Percentiles rank a stretch among this genome's conserved stretches.
These are phyloP conservation scores for Aspergillus haitiensis DNA, from an alignment of 495 filamentous ascomycete species.

Conservation along the genomic window DNA sequence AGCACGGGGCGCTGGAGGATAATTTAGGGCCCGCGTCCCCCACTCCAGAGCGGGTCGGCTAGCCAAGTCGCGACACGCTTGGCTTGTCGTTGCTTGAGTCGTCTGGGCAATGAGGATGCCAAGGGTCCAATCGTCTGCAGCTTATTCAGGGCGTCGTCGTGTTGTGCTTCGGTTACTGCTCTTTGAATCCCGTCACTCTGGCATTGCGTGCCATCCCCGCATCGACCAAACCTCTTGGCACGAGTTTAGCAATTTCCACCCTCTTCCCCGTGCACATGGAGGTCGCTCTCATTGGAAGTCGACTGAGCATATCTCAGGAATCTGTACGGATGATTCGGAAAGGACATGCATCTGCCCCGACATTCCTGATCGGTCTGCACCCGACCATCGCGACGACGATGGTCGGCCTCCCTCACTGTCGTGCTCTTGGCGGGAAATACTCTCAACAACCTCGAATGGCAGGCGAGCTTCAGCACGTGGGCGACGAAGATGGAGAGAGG, in stretches of 20 bases:
- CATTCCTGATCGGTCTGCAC: not conserved
- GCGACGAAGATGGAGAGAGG: not conserved
- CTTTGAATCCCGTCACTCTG: not conserved
- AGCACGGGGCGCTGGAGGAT: no score
- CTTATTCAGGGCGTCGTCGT: not conserved
- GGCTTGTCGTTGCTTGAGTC: conserved; percentile 1
- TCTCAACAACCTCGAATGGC: not conserved
- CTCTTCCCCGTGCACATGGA: conserved; percentile 11
- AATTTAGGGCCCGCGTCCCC: not conserved
- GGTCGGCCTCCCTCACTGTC: no score
- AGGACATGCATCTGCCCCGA: not conserved
- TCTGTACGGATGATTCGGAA: not conserved
- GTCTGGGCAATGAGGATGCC: not conserved
- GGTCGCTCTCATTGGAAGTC: conserved; percentile 5
- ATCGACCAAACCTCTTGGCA: not conserved
- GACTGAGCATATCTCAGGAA: not conserved
- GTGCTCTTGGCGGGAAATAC: no score
- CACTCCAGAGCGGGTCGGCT: not conserved
- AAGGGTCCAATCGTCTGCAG: not conserved
- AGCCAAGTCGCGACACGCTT: not conserved
- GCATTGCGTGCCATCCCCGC: not conserved
- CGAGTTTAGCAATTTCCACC: not conserved
- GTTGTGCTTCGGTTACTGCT: not conserved
- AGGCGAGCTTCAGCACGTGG: not conserved
- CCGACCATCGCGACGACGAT: no score